Evolutionary conservation across 371 early-diverging fungal genomes (phyloP), one percentile per base, ranked within the genome.

Genomic region (Thermomucor indicae-seudaticae): DNA sequence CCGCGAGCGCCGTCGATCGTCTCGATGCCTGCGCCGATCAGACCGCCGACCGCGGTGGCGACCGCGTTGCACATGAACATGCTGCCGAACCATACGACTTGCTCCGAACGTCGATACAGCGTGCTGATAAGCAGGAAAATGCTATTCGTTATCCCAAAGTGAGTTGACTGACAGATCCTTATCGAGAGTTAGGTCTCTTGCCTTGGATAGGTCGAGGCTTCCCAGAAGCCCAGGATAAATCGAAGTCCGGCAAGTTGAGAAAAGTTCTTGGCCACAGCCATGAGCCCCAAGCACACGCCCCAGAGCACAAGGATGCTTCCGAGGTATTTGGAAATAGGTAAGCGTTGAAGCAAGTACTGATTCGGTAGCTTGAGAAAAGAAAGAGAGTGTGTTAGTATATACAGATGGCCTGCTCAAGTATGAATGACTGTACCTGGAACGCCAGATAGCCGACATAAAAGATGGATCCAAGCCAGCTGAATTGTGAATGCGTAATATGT

Each of bases 381-480:
- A 14, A 14, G 22, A 28, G 24, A 47, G 12, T 11, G 35, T 20
- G n/a, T 16, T 3, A n/a, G 12, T 24, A 41, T 35, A 40, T 20
- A 39, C n/a, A n/a, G 29, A 19, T 30, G 3, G 22, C 47, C 10
- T 8, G 16, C 19, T 10, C 17, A 24, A 17, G 5, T 39, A 16
- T 38, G 7, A 38, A 45, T 20, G 2, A 45, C 19, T 29, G n/a
- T 45, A 70, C 70, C 64, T 70, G 70, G 30, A 61, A 54, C 4
- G 45, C 37, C 19, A 70, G 53, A 40, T 64, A 70, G n/a, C 70
- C 70, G 16, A 65, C 55, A 29, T 57, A 56, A 19, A 71, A 71
- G 16, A 71, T 55, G 4, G 64, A 65, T 23, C 65, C 60, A 6
- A 71, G 19, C 58, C 64, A 62, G 37, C 62, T 51, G 32, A 55